Evolutionary conservation across 1,284 basidiomycete genomes (phyloP), one percentile per base, ranked within the genome.

Genomic region (Boletus smithii): DNA sequence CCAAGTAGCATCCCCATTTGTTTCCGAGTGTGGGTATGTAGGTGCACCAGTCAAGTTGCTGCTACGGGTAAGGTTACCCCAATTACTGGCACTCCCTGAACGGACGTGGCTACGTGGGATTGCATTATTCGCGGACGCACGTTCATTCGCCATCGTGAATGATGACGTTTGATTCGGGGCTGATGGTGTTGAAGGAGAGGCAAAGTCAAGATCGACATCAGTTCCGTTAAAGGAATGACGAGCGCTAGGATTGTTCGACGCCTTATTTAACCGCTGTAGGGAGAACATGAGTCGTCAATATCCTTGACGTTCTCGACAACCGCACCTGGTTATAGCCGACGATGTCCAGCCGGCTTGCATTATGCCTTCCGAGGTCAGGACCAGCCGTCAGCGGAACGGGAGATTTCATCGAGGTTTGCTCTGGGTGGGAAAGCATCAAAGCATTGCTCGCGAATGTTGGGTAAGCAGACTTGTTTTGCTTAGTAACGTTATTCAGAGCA

Each of bases 391-490:
- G 78, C 35, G 87, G 87, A 38, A 64, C 83, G 46, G 86, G 85
- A n/a, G 84, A 86, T 62, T 84, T 79, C 46, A 76, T 73, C 24
- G 75, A 68, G 23, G 74, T 67, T 38, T 77, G 79, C 42, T 85
- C 84, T 31, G 74, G 71, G 23, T 80, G 71, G n/a, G 80, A 77
- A 49, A 86, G 72, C 53, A 88, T 69, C 46, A 86, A 76, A 17
- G 81, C 83, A 56, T 86, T 88, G 60, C 82, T 80, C 8, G 85
- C 72, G 61, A 87, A 88, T 7, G 83, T 77, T 5, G 86, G 86
- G 59, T 86, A 89, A 0, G 87, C 87, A 10, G 87, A 89, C 66
- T 89, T 89, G 70, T 89, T 89, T 69, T 88, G 86, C 63, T 81
- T 80, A n/a, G 76, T 69, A 27, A 75, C 62, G 8, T 73, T 71